A percentile compares a stretch with the other conserved stretches of the same genome.
These are phyloP conservation scores for Pseudocercospora ulei DNA, from an alignment of 2,329 filamentous ascomycete genomes.

Conservation along the genomic window DNA sequence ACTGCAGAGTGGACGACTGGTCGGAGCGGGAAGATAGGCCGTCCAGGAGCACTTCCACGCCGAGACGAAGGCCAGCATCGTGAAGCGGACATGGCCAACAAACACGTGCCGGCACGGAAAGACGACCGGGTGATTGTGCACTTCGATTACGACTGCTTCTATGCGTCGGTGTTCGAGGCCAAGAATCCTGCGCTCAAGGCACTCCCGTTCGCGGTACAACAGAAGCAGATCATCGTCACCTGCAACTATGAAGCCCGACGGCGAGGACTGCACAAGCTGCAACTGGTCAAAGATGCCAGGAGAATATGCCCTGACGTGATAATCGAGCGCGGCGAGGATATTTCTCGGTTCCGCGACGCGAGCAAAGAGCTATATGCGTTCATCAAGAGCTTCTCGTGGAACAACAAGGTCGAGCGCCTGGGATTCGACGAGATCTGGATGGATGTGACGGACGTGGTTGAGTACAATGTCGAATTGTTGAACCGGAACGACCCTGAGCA, in stretches of 20 bases:
- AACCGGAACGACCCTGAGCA: constrained; percentile 54
- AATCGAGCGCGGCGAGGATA: constrained; percentile 75
- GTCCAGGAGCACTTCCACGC: background rate
- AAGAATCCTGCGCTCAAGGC: constrained; percentile 63
- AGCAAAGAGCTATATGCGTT: constrained; percentile 73
- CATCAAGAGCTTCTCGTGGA: constrained; percentile 67
- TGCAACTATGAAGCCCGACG: constrained; percentile 87
- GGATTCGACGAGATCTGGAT: constrained; percentile 80
- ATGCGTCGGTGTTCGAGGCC: constrained; percentile 80
- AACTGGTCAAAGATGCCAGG: constrained; percentile 73
- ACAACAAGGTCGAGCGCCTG: constrained; percentile 63
- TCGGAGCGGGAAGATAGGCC: no score
- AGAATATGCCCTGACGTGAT: constrained; percentile 72
- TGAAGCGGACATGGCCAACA: constrained; percentile 23
- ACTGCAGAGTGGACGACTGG: no score
- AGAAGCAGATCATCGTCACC: constrained; percentile 81
- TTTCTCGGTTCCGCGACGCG: constrained; percentile 72
- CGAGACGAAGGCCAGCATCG: constrained; percentile 4
- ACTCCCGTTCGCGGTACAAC: constrained; percentile 71
- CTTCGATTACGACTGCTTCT: constrained; percentile 90
- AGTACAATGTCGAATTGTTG: constrained; percentile 66
- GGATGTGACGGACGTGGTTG: constrained; percentile 77
- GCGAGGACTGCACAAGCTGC: constrained; percentile 64
- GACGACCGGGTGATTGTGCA: constrained; percentile 66
- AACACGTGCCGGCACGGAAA: constrained; percentile 37